phyloP scores from a whole-genome alignment of 116 monocot genomes.

The Trichopus zeylanicus region DNA sequence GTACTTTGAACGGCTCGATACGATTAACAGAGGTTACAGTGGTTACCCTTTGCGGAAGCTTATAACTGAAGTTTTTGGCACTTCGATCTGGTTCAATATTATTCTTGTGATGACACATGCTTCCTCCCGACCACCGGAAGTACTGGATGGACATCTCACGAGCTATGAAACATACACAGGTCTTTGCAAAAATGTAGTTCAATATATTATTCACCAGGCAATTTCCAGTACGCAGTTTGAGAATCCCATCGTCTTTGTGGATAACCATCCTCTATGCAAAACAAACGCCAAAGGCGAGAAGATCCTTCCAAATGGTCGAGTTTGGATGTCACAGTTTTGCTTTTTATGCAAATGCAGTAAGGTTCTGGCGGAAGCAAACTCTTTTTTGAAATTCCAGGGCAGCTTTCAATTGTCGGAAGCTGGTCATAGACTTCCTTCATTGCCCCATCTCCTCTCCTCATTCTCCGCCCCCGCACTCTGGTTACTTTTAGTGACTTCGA shows the following conservation, averaged over 20 bases:
- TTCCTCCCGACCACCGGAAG: constrained; percentile 58
- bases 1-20: constrained; percentile 77
- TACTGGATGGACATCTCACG: constrained; percentile 43
- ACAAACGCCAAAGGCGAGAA: constrained; percentile 56
- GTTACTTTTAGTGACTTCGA: constrained; percentile 15
- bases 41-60: constrained; percentile 70
- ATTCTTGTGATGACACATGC: constrained; percentile 84
- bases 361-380: constrained; percentile 63
- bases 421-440: constrained; percentile 43
- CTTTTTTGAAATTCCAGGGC: constrained; percentile 62
- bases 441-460: constrained; percentile 87
- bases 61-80: constrained; percentile 72
- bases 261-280: constrained; percentile 65
- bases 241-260: constrained; percentile 64
- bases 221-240: constrained; percentile 46
- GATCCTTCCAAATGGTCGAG: constrained; percentile 58
- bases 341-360: constrained; percentile 64
- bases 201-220: constrained; percentile 47
- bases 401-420: constrained; percentile 31
- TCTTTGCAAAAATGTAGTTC: constrained; percentile 33
- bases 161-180: constrained; percentile 44
- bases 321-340: constrained; percentile 64
- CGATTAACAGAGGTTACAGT: constrained; percentile 22
- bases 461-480: constrained; percentile 40
- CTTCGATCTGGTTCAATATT: constrained; percentile 88